Conservation (phyloP, 1,284 basidiomycete species). For the Austroboletus niveus region DNA sequence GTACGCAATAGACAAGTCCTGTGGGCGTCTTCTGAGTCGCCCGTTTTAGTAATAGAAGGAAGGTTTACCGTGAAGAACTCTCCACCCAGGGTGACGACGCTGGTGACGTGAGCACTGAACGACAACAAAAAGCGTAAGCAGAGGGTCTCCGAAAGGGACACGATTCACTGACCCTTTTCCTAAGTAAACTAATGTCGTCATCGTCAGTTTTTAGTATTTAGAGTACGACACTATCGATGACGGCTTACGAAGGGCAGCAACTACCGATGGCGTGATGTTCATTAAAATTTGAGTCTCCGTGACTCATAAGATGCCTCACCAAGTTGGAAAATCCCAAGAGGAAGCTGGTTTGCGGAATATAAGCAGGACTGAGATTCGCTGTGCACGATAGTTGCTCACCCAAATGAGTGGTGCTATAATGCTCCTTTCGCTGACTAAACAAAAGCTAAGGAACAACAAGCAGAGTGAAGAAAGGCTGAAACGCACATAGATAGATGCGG, state of each 20-base stretch:
- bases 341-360: not conserved
- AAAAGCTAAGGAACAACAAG: not conserved
- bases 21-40: too few relatives aligned
- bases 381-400: not conserved
- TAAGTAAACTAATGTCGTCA: constrained; percentile 1
- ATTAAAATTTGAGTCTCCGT: not conserved
- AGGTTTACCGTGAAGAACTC: not conserved
- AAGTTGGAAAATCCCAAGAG: not conserved
- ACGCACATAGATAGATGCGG: constrained; percentile 5
- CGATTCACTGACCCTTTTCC: not conserved
- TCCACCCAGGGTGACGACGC: not conserved
- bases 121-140: not conserved
- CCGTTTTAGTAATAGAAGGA: not conserved
- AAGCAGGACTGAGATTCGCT: not conserved
- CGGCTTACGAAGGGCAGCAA: not conserved
- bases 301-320: not conserved
- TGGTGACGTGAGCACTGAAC: not conserved
- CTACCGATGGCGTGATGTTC: not conserved
- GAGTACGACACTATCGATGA: not conserved
- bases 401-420: not conserved
- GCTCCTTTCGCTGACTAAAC: constrained; percentile 1
- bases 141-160: not conserved
- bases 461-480: not conserved
- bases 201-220: not conserved
- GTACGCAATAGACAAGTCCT: constrained; percentile 2